Percentiles rank a stretch among this genome's conserved stretches.
Conservation (phyloP, 768 basidiomycete species). For the Glaciozyma martinii region DNA sequence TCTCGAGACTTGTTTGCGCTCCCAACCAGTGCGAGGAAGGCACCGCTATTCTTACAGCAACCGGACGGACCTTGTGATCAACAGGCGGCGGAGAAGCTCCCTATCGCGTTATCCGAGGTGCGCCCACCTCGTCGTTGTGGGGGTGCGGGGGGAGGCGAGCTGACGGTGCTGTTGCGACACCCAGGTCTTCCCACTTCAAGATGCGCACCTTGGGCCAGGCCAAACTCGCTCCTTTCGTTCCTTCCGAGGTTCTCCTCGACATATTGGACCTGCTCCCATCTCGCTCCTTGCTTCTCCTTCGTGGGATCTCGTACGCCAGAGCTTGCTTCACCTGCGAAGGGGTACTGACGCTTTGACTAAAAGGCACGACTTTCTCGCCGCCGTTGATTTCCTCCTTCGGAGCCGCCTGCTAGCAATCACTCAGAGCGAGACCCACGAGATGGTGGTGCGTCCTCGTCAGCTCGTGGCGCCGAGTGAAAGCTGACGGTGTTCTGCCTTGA, state of each 20-base stretch:
- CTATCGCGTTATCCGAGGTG: no score
- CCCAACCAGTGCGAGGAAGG: no score
- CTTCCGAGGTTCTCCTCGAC: conserved; percentile 3
- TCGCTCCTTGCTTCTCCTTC: not conserved
- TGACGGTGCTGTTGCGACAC: no score
- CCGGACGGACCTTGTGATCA: no score
- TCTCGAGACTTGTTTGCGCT: no score
- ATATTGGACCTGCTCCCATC: conserved; percentile 10
- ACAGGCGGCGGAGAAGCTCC: no score
- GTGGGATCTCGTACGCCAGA: conserved; percentile 7
- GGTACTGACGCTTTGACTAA: not conserved
- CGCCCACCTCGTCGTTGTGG: no score
- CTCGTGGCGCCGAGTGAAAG: not conserved
- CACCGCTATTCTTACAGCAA: no score
- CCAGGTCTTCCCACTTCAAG: no score
- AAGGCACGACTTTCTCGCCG: conserved; percentile 9
- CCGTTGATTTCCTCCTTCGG: conserved; percentile 12
- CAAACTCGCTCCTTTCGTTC: no score
- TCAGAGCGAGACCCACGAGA: not conserved
- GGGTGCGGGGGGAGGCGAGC: no score
- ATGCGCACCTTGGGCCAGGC: no score
- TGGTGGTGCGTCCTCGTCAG: not conserved
- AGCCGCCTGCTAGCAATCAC: not conserved
- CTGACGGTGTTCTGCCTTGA: not conserved
- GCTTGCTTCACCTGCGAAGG: not conserved